Base-by-base conservation (phyloP, 2,329 filamentous ascomycete genomes). In the Diaporthe longicolla region DNA sequence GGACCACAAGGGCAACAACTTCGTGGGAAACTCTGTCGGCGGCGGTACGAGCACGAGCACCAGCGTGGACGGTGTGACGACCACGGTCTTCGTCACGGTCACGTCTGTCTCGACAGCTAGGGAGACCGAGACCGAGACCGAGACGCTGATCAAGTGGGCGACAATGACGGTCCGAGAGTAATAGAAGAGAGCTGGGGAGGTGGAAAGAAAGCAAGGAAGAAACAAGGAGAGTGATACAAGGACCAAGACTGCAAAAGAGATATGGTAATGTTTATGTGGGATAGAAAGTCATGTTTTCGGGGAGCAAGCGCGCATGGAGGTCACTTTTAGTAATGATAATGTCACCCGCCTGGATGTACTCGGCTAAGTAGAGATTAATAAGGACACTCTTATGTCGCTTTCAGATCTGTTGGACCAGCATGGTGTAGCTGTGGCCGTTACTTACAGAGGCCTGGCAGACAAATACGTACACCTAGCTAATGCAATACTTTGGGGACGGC, bases 81-180 rank as follows among this genome's bases (percentile, higher is more conserved):
- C 74, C 45, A 75, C 71, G 37, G 73, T 75, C 24, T 75, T 71
- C n/a, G 21, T 75, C 48, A 75, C 74, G 10, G 74, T 75, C 26
- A 75, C 71, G 45, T 63, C 71, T 21, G 54, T 75, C 35, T 73
- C 71, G 58, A 75, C 71, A 4, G 68, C 71, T 15, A 43, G 13
- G 40, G 40, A 43, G 15, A 75, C 74, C n/a, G 68, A 71, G 58
- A 75, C 74, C n/a, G 68, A 71, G 58, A 63, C n/a, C 45, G 74
- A 71, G 58, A 71, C 70, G 15, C 8, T 52, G 48, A 63, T 52
- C 24, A 71, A 54, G 48, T 71, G 57, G 70, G 57, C 57, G 17
- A 71, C 70, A 24, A 45, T 63, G 70, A 71, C 70, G 4, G 48
- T 71, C 9, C 24, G 37, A 35, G 68, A 24, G 26, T 59, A 58